Evolutionary conservation across 805 yeast species (phyloP).

Genomic region (Lipomyces yamanashiensis): DNA sequence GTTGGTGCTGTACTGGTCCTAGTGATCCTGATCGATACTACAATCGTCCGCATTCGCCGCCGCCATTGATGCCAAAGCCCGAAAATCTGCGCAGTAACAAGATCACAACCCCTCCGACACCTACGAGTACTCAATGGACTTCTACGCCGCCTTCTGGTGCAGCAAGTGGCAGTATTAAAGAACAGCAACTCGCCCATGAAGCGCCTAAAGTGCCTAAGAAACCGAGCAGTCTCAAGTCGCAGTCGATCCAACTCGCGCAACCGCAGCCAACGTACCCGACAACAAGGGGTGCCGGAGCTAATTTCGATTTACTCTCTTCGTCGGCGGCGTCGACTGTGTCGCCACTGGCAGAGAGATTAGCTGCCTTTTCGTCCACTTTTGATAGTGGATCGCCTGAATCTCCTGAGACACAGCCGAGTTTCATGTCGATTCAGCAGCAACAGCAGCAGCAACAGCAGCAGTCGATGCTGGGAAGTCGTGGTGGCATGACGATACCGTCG

Average conservation of each 20-base stretch:
- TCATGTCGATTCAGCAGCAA: slow-evolving; percentile 13
- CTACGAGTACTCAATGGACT: slow-evolving; percentile 25
- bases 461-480: background rate
- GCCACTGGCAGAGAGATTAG: slow-evolving; percentile 30
- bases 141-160: slow-evolving; percentile 8
- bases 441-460: slow-evolving; percentile 12
- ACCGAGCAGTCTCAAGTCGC: slow-evolving; percentile 27
- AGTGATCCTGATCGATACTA: slow-evolving; percentile 23
- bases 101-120: slow-evolving; percentile 21
- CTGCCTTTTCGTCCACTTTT: slow-evolving; percentile 32
- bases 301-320: slow-evolving; percentile 25
- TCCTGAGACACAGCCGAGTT: slow-evolving; percentile 10
- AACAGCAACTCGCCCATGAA: slow-evolving; percentile 8
- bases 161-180: background rate
- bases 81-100: slow-evolving; percentile 20
- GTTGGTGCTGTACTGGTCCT: slow-evolving; percentile 23
- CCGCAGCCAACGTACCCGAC: slow-evolving; percentile 3
- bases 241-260: slow-evolving; percentile 8
- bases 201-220: slow-evolving; percentile 32
- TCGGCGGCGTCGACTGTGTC: slow-evolving; percentile 30
- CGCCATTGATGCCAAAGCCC: slow-evolving; percentile 36
- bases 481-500: background rate
- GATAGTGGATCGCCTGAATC: slow-evolving; percentile 26
- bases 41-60: slow-evolving; percentile 36
- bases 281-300: slow-evolving; percentile 3